Base-by-base conservation (phyloP, 2,329 filamentous ascomycete genomes). In the Geosmithia morbida region DNA sequence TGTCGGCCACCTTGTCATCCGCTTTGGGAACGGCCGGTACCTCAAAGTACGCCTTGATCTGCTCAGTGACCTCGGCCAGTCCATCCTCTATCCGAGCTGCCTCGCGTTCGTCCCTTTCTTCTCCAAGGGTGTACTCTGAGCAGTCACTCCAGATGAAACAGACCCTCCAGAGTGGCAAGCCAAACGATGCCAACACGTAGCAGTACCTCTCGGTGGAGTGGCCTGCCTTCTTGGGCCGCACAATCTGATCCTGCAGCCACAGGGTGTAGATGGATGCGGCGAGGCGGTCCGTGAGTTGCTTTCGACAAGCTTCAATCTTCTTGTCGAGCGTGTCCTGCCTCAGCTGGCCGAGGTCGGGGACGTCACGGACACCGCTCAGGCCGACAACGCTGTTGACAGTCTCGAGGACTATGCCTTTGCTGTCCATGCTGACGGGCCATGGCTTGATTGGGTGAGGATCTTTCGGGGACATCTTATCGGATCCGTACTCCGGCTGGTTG, bases 191-290 rank as follows among this genome's bases (percentile, higher is more conserved):
- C 7, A 43, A 19, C 18, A 20, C 13, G 13, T 22, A 14, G 41
- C 41, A 43, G 41, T 43, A 43, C n/a, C 8, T 16, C 5, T 10
- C 14, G 17, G 10, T 18, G 19, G 17, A 20, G 17, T 22, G 10
- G 6, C 19, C 18, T 22, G 19, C 3, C 40, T 41, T 41, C n/a
- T 41, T 20, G 40, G n/a, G 40, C 7, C 5, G 13, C 33, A 16
- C 40, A 18, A 19, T 30, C 16, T 43, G 41, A 8, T 41, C 43
- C 13, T 45, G 17, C 7, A 63, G 51, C 61, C 61, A 63, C 2
- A 49, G 46, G 8, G 52, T 50, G 40, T 56, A 60, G 29, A 61
- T 53, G 6, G 53, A 55, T 1, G 51, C 52, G n/a, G 55, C 51
- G 42, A 46, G 54, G 8, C 18, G n/a, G 6, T 37, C 2, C 1